A percentile compares a stretch with the other conserved stretches of the same genome.
phyloP scores from a whole-genome alignment of 495 filamentous ascomycete genomes.

The Parathielavia hyrcaniae region DNA sequence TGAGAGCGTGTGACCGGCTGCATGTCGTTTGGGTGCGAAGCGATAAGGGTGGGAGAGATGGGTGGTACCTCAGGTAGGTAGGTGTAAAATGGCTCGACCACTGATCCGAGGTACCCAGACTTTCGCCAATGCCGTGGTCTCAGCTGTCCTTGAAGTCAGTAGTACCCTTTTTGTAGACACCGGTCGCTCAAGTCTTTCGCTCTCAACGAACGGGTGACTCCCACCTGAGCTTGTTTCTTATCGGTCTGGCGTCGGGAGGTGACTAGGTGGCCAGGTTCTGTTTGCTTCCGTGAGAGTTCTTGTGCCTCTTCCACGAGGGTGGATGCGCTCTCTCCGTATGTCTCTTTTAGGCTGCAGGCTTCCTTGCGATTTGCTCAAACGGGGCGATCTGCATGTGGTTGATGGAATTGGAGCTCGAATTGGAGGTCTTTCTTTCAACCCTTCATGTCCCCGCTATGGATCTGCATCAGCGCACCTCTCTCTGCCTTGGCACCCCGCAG shows the following conservation, averaged over 20 bases:
- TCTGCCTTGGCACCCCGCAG: background rate
- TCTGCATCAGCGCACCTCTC: too few relatives aligned
- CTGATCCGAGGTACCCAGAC: too few relatives aligned
- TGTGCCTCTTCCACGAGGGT: background rate
- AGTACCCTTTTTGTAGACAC: background rate
- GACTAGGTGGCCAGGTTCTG: background rate
- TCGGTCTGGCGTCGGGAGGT: background rate
- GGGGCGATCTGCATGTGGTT: too few relatives aligned
- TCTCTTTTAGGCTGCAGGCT: background rate
- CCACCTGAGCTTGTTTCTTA: background rate
- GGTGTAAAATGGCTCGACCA: background rate
- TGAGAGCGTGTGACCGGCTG: conserved; percentile 10
- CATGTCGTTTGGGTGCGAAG: background rate
- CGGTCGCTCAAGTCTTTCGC: background rate
- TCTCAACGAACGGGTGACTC: background rate
- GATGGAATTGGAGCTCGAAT: too few relatives aligned
- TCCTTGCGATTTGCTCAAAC: too few relatives aligned
- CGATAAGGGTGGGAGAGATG: too few relatives aligned
- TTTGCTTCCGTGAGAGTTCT: too few relatives aligned
- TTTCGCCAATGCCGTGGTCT: too few relatives aligned
- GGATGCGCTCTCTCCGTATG: background rate
- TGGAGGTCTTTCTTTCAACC: too few relatives aligned
- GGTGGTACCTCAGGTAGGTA: too few relatives aligned
- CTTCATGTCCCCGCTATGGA: too few relatives aligned
- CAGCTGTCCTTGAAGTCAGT: background rate